Evolutionary conservation across 1,284 basidiomycete genomes (phyloP), one percentile per base, ranked within the genome.

Genomic region (Cystobasidium sp.): DNA sequence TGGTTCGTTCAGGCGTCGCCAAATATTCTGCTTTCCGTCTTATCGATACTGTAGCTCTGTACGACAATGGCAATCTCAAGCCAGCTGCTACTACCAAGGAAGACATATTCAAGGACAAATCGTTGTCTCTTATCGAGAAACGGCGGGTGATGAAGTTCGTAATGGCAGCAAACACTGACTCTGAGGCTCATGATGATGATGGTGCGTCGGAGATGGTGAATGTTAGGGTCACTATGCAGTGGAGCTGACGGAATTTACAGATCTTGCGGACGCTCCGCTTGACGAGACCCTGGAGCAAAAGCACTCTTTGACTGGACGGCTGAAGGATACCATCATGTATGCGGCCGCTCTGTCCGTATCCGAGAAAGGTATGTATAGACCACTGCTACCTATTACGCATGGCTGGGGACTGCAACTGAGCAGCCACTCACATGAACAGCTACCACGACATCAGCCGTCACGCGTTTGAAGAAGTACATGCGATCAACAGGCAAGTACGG

Each of bases 61-160:
- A 59, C 18, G 58, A 68, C 14, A 62, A 58, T 6, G 75, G 63
- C 49, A 39, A 77, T 53, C 84, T 90, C 49, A 87, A 86, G 77
- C 85, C 84, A 59, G 95, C 98, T 0, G 96, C 96, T 0, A 89
- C 90, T 39, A 92, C 88, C 83, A 98, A 97, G 82, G 94, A 96
- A 82, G 92, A 94, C 75, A 88, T 99, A 24, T 97, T 99, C 86
- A 94, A 91, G 83, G 90, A 88, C 82, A 89, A 89, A 80, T 85
- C 85, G 5, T 87, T 97, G 14, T 86, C 86, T 3, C 85, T 98
- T 6, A 82, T 95, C 46, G 93, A 96, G 76, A 99, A 98, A 84
- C 86, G 95, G 53, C 86, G 90, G 49, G 84, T 99, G 49, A 98
- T 98, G 92, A 93, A 95, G 77, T 93, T 97, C 78, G 84, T 99